phyloP scores from a whole-genome alignment of 306 rosid species.

The Acmispon strigosus region DNA sequence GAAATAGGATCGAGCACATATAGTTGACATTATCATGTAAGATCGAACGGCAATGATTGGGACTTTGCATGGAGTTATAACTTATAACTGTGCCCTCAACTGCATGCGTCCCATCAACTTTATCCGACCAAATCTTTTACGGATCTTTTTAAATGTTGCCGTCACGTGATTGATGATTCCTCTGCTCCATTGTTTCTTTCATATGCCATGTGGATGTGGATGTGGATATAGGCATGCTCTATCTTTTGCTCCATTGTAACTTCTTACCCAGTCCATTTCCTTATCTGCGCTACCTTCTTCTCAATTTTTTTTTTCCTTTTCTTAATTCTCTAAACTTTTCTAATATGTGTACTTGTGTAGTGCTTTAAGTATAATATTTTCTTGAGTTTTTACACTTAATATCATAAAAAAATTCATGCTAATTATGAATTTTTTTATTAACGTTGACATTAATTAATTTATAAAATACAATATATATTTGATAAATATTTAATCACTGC shows the following conservation, averaged over 20 bases:
- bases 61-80: constrained; percentile 12
- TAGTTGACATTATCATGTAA: neutral
- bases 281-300: too few species aligned
- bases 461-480: too few species aligned
- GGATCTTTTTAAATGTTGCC: constrained; percentile 8
- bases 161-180: constrained; percentile 9
- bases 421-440: too few species aligned
- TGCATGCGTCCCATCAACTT: constrained; percentile 13
- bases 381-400: too few species aligned
- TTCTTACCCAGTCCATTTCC: too few species aligned
- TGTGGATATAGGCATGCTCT: neutral
- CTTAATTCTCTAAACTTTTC: too few species aligned
- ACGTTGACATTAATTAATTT: too few species aligned
- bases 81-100: neutral
- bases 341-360: too few species aligned
- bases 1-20: neutral
- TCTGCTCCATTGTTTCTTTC: neutral
- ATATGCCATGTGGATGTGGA: neutral
- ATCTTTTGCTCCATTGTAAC: neutral
- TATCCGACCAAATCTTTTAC: constrained; percentile 23
- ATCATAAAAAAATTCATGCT: too few species aligned
- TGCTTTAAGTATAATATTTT: too few species aligned
- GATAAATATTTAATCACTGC: too few species aligned
- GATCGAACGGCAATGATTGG: constrained; percentile 20
- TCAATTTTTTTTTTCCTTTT: too few species aligned